A percentile compares a stretch with the other conserved stretches of the same genome.
phyloP scores from a whole-genome alignment of 345 rosid species.

The Zanthoxylum bungeanum region DNA sequence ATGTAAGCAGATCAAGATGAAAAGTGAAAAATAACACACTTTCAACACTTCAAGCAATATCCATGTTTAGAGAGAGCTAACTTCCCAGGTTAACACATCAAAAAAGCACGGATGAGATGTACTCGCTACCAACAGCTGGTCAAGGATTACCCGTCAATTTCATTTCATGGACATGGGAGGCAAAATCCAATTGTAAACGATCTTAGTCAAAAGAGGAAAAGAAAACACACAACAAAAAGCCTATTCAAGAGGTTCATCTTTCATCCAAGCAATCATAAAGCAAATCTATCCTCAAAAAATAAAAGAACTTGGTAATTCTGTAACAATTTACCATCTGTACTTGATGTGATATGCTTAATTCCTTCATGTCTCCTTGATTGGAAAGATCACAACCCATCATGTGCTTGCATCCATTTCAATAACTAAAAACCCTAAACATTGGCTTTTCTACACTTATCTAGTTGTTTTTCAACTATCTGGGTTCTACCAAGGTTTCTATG shows the following conservation, averaged over 20 bases:
- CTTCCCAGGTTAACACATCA: too few species aligned
- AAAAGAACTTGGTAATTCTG: too few species aligned
- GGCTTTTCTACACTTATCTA: background rate
- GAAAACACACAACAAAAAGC: too few species aligned
- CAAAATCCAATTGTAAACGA: background rate
- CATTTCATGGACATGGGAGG: too few species aligned
- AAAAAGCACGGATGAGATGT: background rate
- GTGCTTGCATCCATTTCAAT: background rate
- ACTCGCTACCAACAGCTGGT: background rate
- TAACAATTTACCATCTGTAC: background rate
- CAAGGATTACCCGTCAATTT: background rate
- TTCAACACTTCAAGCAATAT: too few species aligned
- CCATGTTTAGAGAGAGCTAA: too few species aligned
- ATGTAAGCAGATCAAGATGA: too few species aligned
- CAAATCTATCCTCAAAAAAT: background rate
- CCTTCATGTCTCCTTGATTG: background rate
- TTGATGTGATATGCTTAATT: background rate
- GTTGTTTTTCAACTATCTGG: background rate
- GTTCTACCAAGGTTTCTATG: background rate
- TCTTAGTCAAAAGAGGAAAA: background rate
- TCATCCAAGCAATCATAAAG: background rate
- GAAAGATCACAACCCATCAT: background rate
- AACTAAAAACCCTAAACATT: background rate
- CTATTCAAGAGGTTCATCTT: background rate
- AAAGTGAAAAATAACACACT: too few species aligned